These are phyloP conservation scores for Calonectria crousiana DNA, from an alignment of 2,329 filamentous ascomycete genomes.

Conservation along the genomic window DNA sequence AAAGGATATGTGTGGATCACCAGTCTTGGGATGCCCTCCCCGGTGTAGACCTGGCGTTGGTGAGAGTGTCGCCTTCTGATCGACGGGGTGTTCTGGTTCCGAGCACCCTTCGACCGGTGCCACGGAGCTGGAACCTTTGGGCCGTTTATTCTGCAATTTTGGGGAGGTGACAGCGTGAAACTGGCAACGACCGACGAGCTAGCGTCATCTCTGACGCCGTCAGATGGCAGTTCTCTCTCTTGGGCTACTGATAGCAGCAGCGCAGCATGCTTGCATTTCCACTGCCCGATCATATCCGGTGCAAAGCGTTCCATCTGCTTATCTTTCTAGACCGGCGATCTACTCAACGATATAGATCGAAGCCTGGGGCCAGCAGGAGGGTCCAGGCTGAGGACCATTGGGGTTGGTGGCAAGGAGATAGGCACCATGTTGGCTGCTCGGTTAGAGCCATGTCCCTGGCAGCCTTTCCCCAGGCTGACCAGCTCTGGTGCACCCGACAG, in stretches of 20 bases:
- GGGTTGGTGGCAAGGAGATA: neutral
- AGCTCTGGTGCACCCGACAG: neutral
- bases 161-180: neutral
- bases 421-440: neutral
- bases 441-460: neutral
- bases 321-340: neutral
- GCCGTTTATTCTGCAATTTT: neutral
- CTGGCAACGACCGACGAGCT: neutral
- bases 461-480: neutral
- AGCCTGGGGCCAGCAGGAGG: neutral
- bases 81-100: neutral
- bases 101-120: neutral
- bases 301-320: neutral
- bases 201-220: neutral
- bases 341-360: neutral
- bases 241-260: neutral
- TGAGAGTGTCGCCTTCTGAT: neutral
- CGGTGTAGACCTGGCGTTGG: neutral
- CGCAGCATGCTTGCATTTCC: neutral
- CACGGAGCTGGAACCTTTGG: neutral
- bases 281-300: neutral
- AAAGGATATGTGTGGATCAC: neutral
- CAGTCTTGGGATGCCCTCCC: neutral
- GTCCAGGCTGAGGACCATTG: neutral
- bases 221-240: neutral